phyloP scores from a whole-genome alignment of 1,284 basidiomycete species.

The Violaceomyces palustris region DNA sequence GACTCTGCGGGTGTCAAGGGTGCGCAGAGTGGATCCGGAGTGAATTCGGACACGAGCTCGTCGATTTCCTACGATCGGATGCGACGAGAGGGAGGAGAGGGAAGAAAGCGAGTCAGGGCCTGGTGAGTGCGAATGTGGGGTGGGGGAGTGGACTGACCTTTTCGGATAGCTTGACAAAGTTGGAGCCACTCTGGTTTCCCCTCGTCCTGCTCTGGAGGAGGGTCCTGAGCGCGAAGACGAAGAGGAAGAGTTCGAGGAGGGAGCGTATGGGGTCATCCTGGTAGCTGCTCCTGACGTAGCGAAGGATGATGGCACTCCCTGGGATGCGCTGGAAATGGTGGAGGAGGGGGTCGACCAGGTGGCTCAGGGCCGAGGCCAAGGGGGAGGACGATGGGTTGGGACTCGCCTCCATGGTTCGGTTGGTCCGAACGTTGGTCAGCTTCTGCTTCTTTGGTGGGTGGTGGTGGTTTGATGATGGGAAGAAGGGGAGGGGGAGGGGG shows the following conservation, averaged over 20 bases:
- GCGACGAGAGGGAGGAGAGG: conserved; percentile 53
- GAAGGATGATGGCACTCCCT: conserved; percentile 79
- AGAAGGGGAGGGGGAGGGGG: no score
- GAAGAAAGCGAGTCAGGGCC: background rate
- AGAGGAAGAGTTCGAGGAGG: conserved; percentile 79
- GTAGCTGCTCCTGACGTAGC: conserved; percentile 77
- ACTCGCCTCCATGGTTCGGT: no score
- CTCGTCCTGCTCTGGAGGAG: conserved; percentile 82
- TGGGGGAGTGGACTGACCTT: conserved; percentile 70
- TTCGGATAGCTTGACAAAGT: conserved; percentile 80
- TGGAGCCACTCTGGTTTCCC: conserved; percentile 75
- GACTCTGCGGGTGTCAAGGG: conserved; percentile 64
- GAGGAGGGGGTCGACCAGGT: background rate
- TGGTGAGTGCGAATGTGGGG: background rate
- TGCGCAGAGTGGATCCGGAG: conserved; percentile 74
- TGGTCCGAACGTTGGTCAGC: no score
- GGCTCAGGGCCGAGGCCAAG: no score
- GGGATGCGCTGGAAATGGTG: conserved; percentile 60
- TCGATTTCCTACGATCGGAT: no score
- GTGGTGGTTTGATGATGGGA: no score
- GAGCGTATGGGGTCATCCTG: conserved; percentile 79
- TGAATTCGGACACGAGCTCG: conserved; percentile 93
- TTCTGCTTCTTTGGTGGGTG: no score
- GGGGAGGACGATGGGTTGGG: no score
- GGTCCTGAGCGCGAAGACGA: conserved; percentile 78